A percentile compares a stretch with the other conserved stretches of the same genome.
phyloP scores from a whole-genome alignment of 2,329 filamentous ascomycete genomes.

The Trichoderma pleuroti region DNA sequence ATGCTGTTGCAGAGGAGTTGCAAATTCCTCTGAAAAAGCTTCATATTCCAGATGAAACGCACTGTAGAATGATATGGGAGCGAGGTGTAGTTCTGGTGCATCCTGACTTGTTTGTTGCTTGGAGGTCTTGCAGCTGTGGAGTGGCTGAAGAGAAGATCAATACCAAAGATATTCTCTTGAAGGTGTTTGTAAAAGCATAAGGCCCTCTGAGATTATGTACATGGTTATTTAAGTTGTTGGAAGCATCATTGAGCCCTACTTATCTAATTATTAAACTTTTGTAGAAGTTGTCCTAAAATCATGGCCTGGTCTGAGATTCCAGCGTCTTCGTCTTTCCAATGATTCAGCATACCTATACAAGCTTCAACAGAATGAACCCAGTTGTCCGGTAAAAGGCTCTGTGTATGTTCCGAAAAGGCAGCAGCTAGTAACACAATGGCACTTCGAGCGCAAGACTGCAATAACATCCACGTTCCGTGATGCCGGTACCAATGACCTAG shows the following conservation, averaged over 20 bases:
- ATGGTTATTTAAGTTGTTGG: fast-evolving
- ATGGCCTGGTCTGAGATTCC: not conserved
- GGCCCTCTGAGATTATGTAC: not conserved
- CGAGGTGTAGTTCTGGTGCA: not conserved
- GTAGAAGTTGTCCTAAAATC: not conserved
- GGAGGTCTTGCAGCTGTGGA: not conserved
- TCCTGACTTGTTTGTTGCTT: not conserved
- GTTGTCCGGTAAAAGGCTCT: not conserved
- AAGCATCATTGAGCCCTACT: not conserved
- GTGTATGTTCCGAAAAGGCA: not conserved
- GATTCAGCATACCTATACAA: not conserved
- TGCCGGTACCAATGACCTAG: not conserved
- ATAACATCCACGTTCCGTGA: not conserved
- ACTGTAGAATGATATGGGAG: not conserved
- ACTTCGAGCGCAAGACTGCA: not conserved
- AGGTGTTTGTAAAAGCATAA: not conserved
- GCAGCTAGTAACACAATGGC: not conserved
- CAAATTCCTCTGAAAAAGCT: not conserved
- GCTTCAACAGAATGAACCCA: not conserved
- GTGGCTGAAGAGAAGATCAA: not conserved
- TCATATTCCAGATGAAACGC: not conserved
- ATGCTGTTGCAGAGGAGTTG: not conserved
- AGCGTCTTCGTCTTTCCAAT: not conserved
- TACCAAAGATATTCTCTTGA: not conserved
- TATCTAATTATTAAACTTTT: not conserved